These are phyloP conservation scores for Diaporthe amygdali DNA, from an alignment of 2,329 filamentous ascomycete species.

Conservation along the genomic window DNA sequence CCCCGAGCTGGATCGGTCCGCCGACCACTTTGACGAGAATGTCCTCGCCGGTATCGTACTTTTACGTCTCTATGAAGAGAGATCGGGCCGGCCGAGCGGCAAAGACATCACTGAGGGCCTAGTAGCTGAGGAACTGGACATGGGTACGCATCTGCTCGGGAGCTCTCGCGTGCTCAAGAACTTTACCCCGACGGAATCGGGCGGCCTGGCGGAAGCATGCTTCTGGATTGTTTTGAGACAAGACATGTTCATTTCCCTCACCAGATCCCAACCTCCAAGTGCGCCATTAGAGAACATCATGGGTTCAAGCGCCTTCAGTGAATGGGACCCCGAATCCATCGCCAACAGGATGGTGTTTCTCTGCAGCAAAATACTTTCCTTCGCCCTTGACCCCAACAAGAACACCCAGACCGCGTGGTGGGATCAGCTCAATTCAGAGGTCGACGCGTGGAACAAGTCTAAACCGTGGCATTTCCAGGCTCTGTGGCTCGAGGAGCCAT, in stretches of 20 bases:
- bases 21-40: constrained; percentile 41
- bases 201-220: constrained; percentile 46
- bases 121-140: constrained; percentile 30
- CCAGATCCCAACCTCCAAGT: constrained; percentile 42
- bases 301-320: constrained; percentile 31
- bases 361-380: constrained; percentile 37
- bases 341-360: constrained; percentile 35
- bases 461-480: constrained; percentile 24
- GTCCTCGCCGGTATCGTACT: constrained; percentile 45
- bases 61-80: constrained; percentile 45
- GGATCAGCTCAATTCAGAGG: constrained; percentile 29
- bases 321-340: constrained; percentile 31
- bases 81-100: constrained; percentile 35
- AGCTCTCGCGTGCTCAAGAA: constrained; percentile 33
- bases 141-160: constrained; percentile 34
- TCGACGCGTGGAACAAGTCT: constrained; percentile 30
- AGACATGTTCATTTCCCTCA: constrained; percentile 52
- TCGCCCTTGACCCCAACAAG: constrained; percentile 38
- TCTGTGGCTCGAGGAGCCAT: not conserved
- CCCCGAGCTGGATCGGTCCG: constrained; percentile 39
- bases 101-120: not conserved
- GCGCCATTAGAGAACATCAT: constrained; percentile 42
- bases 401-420: constrained; percentile 29
- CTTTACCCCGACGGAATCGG: constrained; percentile 29
- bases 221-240: constrained; percentile 55